phyloP scores from a whole-genome alignment of 148 eudicot species.

The Rhododendron griersonianum region DNA sequence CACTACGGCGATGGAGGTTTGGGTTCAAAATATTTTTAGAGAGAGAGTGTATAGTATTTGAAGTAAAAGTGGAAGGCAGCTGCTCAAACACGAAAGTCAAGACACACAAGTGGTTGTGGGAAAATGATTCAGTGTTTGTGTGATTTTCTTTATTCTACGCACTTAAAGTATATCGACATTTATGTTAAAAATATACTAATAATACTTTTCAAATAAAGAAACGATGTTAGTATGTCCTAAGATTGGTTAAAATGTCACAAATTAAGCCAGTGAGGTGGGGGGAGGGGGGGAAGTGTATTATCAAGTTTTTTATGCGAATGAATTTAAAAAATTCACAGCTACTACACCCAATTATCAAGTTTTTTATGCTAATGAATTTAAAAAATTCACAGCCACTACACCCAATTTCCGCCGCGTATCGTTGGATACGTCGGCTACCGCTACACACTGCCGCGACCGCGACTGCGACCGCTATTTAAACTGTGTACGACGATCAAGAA shows the following conservation, averaged over 20 bases:
- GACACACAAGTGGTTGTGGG: neutral
- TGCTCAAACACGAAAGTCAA: neutral
- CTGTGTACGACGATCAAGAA: neutral
- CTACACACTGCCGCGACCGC: too few relatives aligned
- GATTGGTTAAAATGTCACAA: neutral
- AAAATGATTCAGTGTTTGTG: neutral
- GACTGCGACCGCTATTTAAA: neutral
- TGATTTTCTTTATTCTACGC: neutral
- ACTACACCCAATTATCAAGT: neutral
- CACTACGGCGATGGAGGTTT: too few relatives aligned
- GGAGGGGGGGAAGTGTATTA: neutral
- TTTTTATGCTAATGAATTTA: neutral
- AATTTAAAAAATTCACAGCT: neutral
- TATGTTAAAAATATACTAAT: neutral
- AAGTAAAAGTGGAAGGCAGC: neutral
- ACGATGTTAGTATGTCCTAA: neutral
- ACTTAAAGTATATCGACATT: neutral
- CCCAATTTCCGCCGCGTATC: neutral
- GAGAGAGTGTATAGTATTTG: neutral
- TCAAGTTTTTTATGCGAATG: neutral
- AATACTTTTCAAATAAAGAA: neutral
- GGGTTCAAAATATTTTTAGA: too few relatives aligned
- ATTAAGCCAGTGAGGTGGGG: neutral
- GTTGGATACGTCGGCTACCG: neutral
- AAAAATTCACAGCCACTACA: neutral